Conservation (phyloP, 768 basidiomycete genomes). For the Mycena filopes region DNA sequence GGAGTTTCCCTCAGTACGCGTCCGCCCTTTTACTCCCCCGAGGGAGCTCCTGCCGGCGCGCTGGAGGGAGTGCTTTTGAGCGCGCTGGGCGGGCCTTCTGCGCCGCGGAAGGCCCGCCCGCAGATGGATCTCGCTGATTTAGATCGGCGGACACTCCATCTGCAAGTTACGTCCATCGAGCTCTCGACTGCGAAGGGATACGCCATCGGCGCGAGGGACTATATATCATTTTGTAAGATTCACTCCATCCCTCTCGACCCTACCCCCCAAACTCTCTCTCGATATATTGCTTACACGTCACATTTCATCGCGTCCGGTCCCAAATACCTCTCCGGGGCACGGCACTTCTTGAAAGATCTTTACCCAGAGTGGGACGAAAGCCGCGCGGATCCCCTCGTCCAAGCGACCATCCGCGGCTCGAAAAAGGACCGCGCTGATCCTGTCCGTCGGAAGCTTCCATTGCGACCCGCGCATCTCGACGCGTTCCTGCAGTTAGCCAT, state of each 20-base stretch:
- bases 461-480: slow-evolving; percentile 31
- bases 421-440: slow-evolving; percentile 36
- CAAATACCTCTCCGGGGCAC: slow-evolving; percentile 38
- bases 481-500: slow-evolving; percentile 21
- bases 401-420: slow-evolving; percentile 34
- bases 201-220: slow-evolving; percentile 35
- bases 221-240: slow-evolving; percentile 31
- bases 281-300: slow-evolving; percentile 36
- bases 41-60: slow-evolving; percentile 32
- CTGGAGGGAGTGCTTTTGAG: slow-evolving; percentile 36
- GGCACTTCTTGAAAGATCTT: slow-evolving; percentile 36
- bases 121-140: slow-evolving; percentile 26
- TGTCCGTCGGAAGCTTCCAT: slow-evolving; percentile 35
- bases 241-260: slow-evolving; percentile 33
- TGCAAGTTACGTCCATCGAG: slow-evolving; percentile 37
- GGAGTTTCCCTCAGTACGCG: slow-evolving; percentile 31
- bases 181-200: slow-evolving; percentile 32
- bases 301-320: slow-evolving; percentile 29
- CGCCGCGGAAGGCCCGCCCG: slow-evolving; percentile 25
- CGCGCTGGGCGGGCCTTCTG: slow-evolving; percentile 23
- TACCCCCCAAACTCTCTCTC: slow-evolving; percentile 34
- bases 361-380: slow-evolving; percentile 39
- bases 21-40: slow-evolving; percentile 35
- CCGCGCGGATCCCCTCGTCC: slow-evolving; percentile 31
- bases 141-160: slow-evolving; percentile 26